These are phyloP conservation scores for Penicillium polonicum DNA, from an alignment of 2,329 filamentous ascomycete species.

Conservation along the genomic window DNA sequence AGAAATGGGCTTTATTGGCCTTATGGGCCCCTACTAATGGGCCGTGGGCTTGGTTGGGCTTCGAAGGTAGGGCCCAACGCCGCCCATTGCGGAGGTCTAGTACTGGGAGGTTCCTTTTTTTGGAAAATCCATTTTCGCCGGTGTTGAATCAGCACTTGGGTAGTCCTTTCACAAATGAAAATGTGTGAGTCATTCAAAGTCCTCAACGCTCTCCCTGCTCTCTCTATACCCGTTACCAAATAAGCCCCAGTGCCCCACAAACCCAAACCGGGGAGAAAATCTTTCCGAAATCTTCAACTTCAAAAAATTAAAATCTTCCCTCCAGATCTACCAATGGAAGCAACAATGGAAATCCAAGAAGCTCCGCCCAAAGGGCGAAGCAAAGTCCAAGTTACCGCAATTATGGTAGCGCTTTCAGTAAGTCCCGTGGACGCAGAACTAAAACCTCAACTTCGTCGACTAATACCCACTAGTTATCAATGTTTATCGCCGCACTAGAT, in stretches of 20 bases:
- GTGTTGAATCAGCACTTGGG: not conserved
- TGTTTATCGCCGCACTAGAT: conserved; percentile 41
- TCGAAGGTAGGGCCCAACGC: too few species aligned
- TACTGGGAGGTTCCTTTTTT: not conserved
- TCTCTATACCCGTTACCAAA: too few species aligned
- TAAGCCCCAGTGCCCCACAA: not conserved
- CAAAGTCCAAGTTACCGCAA: conserved; percentile 24
- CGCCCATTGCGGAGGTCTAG: too few species aligned
- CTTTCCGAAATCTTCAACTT: not conserved
- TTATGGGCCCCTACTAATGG: too few species aligned
- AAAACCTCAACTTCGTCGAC: not conserved
- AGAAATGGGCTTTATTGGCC: too few species aligned
- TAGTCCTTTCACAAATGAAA: not conserved
- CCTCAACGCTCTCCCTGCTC: too few species aligned
- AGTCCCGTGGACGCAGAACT: not conserved
- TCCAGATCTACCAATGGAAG: not conserved
- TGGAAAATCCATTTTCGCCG: too few species aligned
- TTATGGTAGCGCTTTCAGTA: conserved; percentile 32
- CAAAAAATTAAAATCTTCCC: not conserved
- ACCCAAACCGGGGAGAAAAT: not conserved
- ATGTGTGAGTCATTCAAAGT: not conserved
- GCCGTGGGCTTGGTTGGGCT: too few species aligned
- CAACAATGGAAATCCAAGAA: conserved; percentile 18
- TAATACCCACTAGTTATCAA: conserved; percentile 24
- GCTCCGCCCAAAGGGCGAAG: conserved; percentile 14